These are phyloP conservation scores for Mycena galericulata DNA, from an alignment of 768 basidiomycete species.

Conservation along the genomic window DNA sequence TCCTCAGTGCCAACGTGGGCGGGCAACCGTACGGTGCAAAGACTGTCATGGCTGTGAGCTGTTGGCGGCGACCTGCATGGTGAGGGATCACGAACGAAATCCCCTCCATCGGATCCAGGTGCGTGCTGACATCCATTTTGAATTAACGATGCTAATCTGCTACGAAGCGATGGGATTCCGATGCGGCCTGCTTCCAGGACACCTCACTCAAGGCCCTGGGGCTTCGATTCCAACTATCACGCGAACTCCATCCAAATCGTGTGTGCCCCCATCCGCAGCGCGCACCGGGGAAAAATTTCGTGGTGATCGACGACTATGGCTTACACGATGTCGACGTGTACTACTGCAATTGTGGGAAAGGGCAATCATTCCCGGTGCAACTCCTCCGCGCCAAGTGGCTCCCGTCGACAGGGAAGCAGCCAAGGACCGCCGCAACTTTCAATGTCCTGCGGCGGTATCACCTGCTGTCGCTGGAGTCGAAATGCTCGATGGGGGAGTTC, in stretches of 20 bases:
- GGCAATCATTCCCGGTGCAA: not conserved
- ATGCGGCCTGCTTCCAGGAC: not conserved
- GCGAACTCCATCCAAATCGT: not conserved
- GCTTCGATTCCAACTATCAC: not conserved
- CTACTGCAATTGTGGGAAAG: constrained; percentile 10
- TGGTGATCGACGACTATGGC: constrained; percentile 6
- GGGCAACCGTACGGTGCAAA: not conserved
- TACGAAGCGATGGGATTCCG: constrained; percentile 1
- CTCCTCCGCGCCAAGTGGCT: constrained; percentile 10
- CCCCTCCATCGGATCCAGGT: constrained; percentile 36
- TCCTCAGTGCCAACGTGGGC: not conserved
- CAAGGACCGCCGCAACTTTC: constrained; percentile 8
- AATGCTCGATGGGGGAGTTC: constrained; percentile 17
- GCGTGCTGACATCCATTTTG: not conserved
- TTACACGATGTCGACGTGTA: not conserved
- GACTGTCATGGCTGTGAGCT: not conserved
- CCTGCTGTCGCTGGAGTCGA: constrained; percentile 1
- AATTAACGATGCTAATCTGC: not conserved
- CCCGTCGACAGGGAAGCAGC: not conserved
- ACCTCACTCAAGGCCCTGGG: not conserved
- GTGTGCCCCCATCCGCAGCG: not conserved
- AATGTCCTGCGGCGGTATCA: constrained; percentile 4
- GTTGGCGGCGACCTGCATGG: constrained; percentile 20
- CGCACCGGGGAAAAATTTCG: not conserved
- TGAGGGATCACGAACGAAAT: constrained; percentile 6